Percentiles rank a stretch among this genome's conserved stretches.
Evolutionary conservation across 441 rosid species (phyloP).

Genomic region (Syzygium syzygioides): DNA sequence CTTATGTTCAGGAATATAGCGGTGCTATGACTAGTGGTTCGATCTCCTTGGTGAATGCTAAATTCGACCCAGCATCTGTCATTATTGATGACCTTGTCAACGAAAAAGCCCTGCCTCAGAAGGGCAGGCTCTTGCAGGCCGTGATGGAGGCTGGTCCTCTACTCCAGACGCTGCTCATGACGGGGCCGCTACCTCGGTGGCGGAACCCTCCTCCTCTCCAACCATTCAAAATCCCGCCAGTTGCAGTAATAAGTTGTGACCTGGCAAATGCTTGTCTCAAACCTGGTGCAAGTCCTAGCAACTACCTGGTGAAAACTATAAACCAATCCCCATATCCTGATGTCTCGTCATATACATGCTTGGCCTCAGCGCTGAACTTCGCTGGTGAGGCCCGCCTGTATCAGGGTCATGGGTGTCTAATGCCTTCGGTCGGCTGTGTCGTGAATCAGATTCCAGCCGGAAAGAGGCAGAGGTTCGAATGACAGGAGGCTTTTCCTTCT

Average conservation of each 20-base stretch:
- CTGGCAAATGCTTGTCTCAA: constrained; percentile 6
- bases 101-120: constrained; percentile 52
- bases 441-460: constrained; percentile 18
- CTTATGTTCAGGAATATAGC: constrained; percentile 10
- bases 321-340: constrained; percentile 7
- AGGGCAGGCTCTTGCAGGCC: constrained; percentile 65
- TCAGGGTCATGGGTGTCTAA: constrained; percentile 9
- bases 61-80: constrained; percentile 31
- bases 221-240: constrained; percentile 38
- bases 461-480: constrained; percentile 57
- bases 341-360: constrained; percentile 29
- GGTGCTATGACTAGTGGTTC: background rate
- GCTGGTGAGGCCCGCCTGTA: constrained; percentile 20
- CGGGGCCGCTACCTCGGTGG: constrained; percentile 87
- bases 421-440: constrained; percentile 6
- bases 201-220: constrained; percentile 77
- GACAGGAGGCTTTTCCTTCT: constrained; percentile 7
- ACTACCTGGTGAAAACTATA: constrained; percentile 3
- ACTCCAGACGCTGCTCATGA: constrained; percentile 61
- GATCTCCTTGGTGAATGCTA: constrained; percentile 12
- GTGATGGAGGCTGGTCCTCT: constrained; percentile 77
- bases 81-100: constrained; percentile 38
- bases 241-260: constrained; percentile 27
- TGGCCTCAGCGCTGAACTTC: constrained; percentile 44
- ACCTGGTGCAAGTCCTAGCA: background rate